Conservation (phyloP, 371 early-diverging fungal genomes). For the Mortierella sp. region DNA sequence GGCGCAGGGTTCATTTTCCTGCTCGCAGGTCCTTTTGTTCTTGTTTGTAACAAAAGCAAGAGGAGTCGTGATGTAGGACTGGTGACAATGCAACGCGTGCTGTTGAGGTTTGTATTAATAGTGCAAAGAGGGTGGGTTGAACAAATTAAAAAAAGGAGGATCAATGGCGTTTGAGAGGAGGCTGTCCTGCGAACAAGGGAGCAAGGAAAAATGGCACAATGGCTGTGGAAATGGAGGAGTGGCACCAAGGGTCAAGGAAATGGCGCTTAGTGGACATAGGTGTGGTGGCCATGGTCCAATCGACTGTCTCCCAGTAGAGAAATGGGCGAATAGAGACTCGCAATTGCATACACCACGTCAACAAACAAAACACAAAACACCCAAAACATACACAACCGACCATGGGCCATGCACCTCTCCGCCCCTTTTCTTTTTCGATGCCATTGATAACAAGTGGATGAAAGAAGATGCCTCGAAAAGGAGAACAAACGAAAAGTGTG, state of each 20-base stretch:
- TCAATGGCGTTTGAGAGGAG: not conserved
- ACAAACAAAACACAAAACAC: not conserved
- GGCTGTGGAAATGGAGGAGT: not conserved
- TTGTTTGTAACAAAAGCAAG: not conserved
- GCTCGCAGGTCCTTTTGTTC: not conserved
- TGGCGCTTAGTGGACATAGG: not conserved
- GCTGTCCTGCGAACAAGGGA: not conserved
- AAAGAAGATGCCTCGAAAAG: conserved; percentile 23
- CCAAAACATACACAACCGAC: not conserved
- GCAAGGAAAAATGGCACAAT: no score
- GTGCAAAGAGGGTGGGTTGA: not conserved
- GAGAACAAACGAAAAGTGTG: not conserved
- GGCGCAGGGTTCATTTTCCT: not conserved
- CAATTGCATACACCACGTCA: not conserved
- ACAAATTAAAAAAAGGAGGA: not conserved
- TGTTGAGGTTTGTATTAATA: not conserved
- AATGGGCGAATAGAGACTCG: conserved; percentile 1
- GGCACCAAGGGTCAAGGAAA: not conserved
- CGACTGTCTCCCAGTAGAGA: not conserved
- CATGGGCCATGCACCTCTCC: conserved; percentile 1
- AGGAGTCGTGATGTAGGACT: not conserved
- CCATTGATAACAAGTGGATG: not conserved
- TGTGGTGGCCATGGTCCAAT: not conserved
- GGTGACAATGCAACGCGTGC: not conserved
- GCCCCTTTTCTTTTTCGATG: no score